These are phyloP conservation scores for Parathielavia hyrcaniae DNA, from an alignment of 495 filamentous ascomycete species.

Conservation along the genomic window DNA sequence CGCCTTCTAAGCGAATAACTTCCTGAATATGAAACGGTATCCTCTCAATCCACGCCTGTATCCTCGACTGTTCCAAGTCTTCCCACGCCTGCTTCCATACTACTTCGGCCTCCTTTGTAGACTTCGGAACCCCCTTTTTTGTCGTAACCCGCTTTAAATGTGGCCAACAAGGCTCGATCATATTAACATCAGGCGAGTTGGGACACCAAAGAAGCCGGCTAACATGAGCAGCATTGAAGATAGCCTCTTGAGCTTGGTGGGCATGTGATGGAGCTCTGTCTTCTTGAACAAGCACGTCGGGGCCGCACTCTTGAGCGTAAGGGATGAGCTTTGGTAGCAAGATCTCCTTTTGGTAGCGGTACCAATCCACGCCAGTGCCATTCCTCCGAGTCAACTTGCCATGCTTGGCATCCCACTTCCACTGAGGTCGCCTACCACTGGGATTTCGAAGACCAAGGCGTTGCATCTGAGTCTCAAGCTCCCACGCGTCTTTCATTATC, in stretches of 20 bases:
- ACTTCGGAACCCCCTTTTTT: not conserved
- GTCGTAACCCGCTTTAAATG: not conserved
- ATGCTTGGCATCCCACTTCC: not conserved
- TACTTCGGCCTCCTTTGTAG: not conserved
- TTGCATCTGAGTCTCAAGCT: conserved; percentile 18
- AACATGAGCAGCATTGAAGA: not conserved
- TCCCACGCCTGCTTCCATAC: too few species aligned
- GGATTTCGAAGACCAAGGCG: not conserved
- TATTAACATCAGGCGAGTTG: not conserved
- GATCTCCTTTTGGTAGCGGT: not conserved
- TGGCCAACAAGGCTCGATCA: too few species aligned
- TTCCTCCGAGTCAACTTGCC: not conserved
- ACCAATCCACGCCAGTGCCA: not conserved
- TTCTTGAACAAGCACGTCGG: not conserved
- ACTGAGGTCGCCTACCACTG: not conserved
- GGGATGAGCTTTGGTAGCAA: not conserved
- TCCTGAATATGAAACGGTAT: not conserved
- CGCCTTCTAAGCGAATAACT: not conserved
- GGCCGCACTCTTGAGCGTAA: not conserved
- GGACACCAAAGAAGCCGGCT: not conserved
- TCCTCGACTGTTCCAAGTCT: not conserved
- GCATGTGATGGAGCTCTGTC: not conserved
- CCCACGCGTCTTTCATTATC: conserved; percentile 6
- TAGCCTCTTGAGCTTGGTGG: not conserved
- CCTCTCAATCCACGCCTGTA: not conserved